These are phyloP conservation scores for Colletotrichum sp. DNA, from an alignment of 2,329 filamentous ascomycete genomes.

Conservation along the genomic window DNA sequence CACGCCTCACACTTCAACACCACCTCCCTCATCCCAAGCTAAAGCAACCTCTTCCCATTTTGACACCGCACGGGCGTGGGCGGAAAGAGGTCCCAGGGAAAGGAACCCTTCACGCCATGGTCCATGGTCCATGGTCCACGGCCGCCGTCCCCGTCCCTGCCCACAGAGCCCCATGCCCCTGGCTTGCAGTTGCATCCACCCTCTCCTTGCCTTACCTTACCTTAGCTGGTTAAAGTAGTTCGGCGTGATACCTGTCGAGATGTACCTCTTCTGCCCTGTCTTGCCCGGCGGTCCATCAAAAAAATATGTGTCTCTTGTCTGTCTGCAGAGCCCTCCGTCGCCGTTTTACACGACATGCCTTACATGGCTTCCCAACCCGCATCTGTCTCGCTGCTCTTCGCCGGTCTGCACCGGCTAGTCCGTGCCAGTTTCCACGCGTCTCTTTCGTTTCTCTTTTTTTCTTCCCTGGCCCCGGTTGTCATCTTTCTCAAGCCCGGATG, in stretches of 20 bases:
- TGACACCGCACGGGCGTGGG: conserved; percentile 17
- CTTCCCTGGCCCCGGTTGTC: not conserved
- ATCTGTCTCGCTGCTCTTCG: conserved; percentile 6
- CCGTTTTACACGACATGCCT: conserved; percentile 21
- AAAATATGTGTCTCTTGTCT: not conserved
- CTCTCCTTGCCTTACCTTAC: not conserved
- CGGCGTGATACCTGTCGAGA: not conserved
- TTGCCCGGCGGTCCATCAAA: not conserved
- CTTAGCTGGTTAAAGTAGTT: not conserved
- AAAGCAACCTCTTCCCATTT: conserved; percentile 9
- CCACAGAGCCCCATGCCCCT: conserved; percentile 23
- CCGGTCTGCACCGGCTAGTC: conserved; percentile 4
- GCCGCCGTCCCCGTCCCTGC: conserved; percentile 1
- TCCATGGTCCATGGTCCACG: not conserved
- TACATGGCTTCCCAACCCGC: not conserved
- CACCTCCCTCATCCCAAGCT: not conserved
- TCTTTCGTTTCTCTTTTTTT: conserved; percentile 14
- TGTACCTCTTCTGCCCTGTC: not conserved
- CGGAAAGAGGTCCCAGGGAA: not conserved
- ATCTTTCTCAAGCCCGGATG: not conserved
- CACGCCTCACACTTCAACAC: conserved; percentile 8
- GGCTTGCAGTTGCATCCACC: conserved; percentile 12
- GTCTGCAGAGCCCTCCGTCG: conserved; percentile 11
- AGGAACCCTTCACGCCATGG: conserved; percentile 7
- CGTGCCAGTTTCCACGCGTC: conserved; percentile 17